Evolutionary conservation across 2,329 filamentous ascomycete genomes (phyloP).

Genomic region (Xylariaceae sp.): DNA sequence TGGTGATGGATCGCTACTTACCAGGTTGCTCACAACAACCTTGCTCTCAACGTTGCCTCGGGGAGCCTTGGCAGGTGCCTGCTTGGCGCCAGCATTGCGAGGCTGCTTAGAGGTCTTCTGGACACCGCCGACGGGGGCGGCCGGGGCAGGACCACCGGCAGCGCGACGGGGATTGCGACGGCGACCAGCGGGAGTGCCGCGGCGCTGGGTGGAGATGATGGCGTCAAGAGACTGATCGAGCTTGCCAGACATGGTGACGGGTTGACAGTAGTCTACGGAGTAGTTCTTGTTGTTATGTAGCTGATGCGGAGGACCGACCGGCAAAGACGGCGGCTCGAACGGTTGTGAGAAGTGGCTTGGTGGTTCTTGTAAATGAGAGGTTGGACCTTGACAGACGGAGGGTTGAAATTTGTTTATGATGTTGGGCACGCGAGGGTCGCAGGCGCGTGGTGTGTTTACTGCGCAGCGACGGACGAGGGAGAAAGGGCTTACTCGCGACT

Average conservation of each 20-base stretch:
- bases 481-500: no score
- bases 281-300: slow-evolving; percentile 11
- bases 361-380: background rate
- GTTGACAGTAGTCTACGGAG: slow-evolving; percentile 40
- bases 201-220: slow-evolving; percentile 77
- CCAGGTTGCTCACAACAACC: slow-evolving; percentile 97
- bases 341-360: background rate
- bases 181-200: slow-evolving; percentile 49
- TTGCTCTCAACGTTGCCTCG: slow-evolving; percentile 74
- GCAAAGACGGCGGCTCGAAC: slow-evolving; percentile 6
- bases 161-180: slow-evolving; percentile 49
- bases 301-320: slow-evolving; percentile 23
- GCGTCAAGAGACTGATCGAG: slow-evolving; percentile 96
- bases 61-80: slow-evolving; percentile 61
- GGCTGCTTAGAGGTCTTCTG: slow-evolving; percentile 68
- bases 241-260: slow-evolving; percentile 78
- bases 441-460: background rate
- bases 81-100: slow-evolving; percentile 57
- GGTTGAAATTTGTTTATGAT: background rate
- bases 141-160: slow-evolving; percentile 50
- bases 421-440: background rate
- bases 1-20: slow-evolving; percentile 45
- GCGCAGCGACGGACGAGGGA: background rate
- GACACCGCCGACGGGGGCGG: slow-evolving; percentile 78
- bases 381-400: background rate